Conservation (phyloP, 2,329 filamentous ascomycete species). For the Pezicula radicicola region DNA sequence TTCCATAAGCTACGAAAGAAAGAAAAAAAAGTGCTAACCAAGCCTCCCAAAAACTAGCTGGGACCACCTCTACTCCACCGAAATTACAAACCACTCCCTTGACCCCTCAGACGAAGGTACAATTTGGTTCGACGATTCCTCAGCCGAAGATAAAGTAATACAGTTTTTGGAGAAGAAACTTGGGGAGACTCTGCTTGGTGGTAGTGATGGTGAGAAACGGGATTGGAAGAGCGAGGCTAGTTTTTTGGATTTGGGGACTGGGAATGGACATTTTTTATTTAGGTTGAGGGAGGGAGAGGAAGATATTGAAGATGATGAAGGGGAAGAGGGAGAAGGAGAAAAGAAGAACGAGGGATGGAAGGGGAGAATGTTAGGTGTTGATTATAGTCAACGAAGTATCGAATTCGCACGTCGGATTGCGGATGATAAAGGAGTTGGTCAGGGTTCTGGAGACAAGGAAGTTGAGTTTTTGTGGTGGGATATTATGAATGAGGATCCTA, state of each 20-base stretch:
- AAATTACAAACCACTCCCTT: constrained; percentile 67
- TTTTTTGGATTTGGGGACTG: constrained; percentile 87
- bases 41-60: constrained; percentile 48
- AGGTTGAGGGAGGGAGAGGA: constrained; percentile 55
- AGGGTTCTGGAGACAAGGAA: constrained; percentile 23
- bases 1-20: no score
- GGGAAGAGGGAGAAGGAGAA: constrained; percentile 32
- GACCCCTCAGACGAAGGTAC: constrained; percentile 81
- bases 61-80: constrained; percentile 70
- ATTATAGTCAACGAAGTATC: constrained; percentile 78
- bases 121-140: constrained; percentile 94
- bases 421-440: constrained; percentile 26
- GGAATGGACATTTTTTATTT: constrained; percentile 90
- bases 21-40: no score
- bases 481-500: constrained; percentile 41
- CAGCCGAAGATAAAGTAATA: constrained; percentile 79
- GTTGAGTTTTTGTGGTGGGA: constrained; percentile 50
- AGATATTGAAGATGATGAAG: constrained; percentile 24
- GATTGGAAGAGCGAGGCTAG: constrained; percentile 35
- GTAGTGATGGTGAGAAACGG: background rate
- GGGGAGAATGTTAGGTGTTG: constrained; percentile 77
- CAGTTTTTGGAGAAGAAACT: constrained; percentile 42
- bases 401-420: constrained; percentile 68
- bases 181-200: constrained; percentile 12
- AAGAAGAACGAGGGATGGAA: constrained; percentile 43